Evolutionary conservation across 1,284 basidiomycete species (phyloP), one percentile per base, ranked within the genome.

Genomic region (Rhodotorula mucilaginosa): DNA sequence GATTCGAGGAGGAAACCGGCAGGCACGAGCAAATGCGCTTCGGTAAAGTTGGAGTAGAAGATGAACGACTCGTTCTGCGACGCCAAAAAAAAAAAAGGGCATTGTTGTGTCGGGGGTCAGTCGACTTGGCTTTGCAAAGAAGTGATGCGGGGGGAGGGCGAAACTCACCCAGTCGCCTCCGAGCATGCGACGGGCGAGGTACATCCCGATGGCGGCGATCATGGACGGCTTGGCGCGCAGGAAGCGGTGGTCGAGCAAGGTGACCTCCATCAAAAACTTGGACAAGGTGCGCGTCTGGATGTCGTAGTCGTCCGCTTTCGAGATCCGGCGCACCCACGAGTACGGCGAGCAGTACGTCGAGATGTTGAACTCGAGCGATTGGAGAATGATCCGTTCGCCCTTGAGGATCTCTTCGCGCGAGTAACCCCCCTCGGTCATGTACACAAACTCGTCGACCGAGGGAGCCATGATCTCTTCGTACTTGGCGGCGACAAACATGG

Each of bases 341-440:
- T 99, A 99, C 3, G 97, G 97, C 61, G 96, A 97, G 84, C 97
- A 99, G 84, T 99, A 99, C 69, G 93, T 89, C 69, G 95, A 98
- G 80, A 99, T 82, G 82, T 90, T 90, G 84, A 98, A 99, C 75
- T 97, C 93, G 70, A 99, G 88, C 56, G 93, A 93, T 78, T 91
- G 89, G 69, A 97, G 85, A 79, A 99, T 89, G 80, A 99, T 98
- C 61, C 93, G 89, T 82, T 98, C 96, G 80, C 96, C 96, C 83
- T 97, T 97, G 75, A 99, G 86, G 79, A 99, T 96, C 83, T 99
- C 96, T 71, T 98, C 96, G 81, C 89, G 90, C 65, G 88, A 88
- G 83, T 94, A 98, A 2, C 91, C 93, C 71, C 90, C 90, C 81
- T 97, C 93, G 46, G 96, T 97, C 92, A 99, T 96, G 86, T 88